Base-by-base conservation (phyloP, 129 eudicot species). In the Scalesia atractyloides region DNA sequence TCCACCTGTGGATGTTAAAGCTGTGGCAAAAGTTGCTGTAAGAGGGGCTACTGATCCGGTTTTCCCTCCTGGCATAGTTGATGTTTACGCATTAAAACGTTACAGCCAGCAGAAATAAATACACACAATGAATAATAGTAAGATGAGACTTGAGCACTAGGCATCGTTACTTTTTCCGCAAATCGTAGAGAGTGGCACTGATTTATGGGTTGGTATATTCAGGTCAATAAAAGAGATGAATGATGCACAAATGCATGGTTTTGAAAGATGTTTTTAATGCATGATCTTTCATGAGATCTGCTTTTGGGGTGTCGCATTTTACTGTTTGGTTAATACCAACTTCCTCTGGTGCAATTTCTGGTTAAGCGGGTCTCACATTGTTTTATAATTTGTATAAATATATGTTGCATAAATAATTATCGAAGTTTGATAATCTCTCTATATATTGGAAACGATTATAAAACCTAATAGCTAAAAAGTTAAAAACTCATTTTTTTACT, bases 21-120 rank as follows among this genome's bases (percentile, higher is more conserved):
- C 96, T 1, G 97, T 93, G 49, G 96, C 98, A 14, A 86, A 75
- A 75, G 98, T 93, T 64, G 92, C 96, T 26, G 96, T 93, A 2
- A 80, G 98, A 82, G 98, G 97, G 26, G 98, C 98, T 19, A 81
- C 84, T 62, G 97, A 93, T 64, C 96, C 92, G 14, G 96, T 87
- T 19, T 93, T 93, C 74, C 97, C 98, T 22, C 97, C 98, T 47
- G 98, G 98, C 20, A 79, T 93, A 16, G 76, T 89, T 26, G 98
- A 93, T 59, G 96, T 85, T 1, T 67, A 87, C 41, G 98, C 97
- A 49, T 39, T 93, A 47, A 16, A 75, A 20, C 92, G 89, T 24
- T 87, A 87, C 61, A 79, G 97, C 70, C 83, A 89, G 67, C 96
- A 92, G 76, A 88, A 79, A 59, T 22, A 46, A 47, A 48, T 10